Conservation (phyloP, 305 asterid species). For the Salvia sclarea region DNA sequence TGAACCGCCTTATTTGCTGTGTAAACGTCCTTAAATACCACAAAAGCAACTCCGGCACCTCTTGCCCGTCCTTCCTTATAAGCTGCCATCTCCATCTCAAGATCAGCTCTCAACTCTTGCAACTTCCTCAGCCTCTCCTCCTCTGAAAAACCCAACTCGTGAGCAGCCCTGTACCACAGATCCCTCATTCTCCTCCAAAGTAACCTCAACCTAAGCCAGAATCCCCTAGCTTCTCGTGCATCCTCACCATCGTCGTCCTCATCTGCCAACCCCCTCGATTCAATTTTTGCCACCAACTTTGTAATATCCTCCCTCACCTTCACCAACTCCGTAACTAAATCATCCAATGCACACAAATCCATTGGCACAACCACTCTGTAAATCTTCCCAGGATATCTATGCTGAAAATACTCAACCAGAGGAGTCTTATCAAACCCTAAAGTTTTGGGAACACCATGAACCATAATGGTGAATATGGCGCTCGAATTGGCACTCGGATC, state of each 20-base stretch:
- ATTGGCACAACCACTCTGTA: slow-evolving; percentile 82
- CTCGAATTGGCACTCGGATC: slow-evolving; percentile 65
- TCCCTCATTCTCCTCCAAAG: slow-evolving; percentile 65
- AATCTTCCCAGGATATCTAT: slow-evolving; percentile 84
- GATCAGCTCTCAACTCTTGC: slow-evolving; percentile 92
- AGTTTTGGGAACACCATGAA: slow-evolving; percentile 85
- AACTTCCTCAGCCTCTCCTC: slow-evolving; percentile 88
- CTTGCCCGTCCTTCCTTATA: slow-evolving; percentile 96
- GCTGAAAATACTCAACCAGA: slow-evolving; percentile 78
- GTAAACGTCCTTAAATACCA: slow-evolving; percentile 93
- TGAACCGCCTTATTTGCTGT: slow-evolving; percentile 91
- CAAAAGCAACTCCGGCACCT: slow-evolving; percentile 97
- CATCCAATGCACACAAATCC: slow-evolving; percentile 97
- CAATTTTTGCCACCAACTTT: slow-evolving; percentile 73
- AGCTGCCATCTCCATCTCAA: slow-evolving; percentile 99
- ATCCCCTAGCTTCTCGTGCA: slow-evolving; percentile 39
- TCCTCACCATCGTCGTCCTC: slow-evolving; percentile 50
- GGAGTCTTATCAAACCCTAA: slow-evolving; percentile 79
- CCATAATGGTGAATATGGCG: slow-evolving; percentile 85
- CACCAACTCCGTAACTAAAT: slow-evolving; percentile 86
- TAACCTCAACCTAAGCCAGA: slow-evolving; percentile 41
- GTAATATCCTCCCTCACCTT: slow-evolving; percentile 78
- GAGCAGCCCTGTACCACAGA: slow-evolving; percentile 57
- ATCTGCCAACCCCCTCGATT: slow-evolving; percentile 54
- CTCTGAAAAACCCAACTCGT: slow-evolving; percentile 80